phyloP scores from a whole-genome alignment of 2,329 filamentous ascomycete genomes.

The Fusarium luffae region DNA sequence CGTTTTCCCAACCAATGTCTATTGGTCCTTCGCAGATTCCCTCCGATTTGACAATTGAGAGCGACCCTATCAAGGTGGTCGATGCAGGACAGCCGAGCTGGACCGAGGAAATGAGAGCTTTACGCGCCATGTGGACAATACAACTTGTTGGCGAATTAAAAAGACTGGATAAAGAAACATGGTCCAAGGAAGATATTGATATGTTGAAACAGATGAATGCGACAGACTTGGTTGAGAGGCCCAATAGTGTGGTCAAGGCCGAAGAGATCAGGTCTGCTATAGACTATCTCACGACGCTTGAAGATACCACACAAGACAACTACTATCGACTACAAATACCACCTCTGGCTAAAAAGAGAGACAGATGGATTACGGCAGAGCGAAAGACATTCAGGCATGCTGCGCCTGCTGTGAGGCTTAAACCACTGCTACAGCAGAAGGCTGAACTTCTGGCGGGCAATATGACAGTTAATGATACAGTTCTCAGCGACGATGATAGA shows the following conservation, averaged over 20 bases:
- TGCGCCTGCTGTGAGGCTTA: too few species aligned
- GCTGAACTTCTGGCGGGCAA: too few species aligned
- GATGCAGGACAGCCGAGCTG: constrained; percentile 24
- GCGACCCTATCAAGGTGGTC: neutral
- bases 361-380: neutral
- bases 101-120: constrained; percentile 40
- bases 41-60: too few species aligned
- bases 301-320: neutral
- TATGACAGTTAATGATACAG: too few species aligned
- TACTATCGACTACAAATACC: neutral
- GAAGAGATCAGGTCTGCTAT: neutral
- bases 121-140: constrained; percentile 37
- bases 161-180: too few species aligned
- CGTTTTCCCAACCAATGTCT: too few species aligned
- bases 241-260: neutral
- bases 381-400: too few species aligned
- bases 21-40: too few species aligned
- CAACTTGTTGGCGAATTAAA: constrained; percentile 26
- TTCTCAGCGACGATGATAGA: too few species aligned
- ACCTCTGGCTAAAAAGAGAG: accelerated
- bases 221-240: too few species aligned
- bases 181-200: neutral
- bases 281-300: neutral
- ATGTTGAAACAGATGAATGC: neutral
- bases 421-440: too few species aligned